phyloP scores from a whole-genome alignment of 2,329 filamentous ascomycete species.

The Microsporum canis region DNA sequence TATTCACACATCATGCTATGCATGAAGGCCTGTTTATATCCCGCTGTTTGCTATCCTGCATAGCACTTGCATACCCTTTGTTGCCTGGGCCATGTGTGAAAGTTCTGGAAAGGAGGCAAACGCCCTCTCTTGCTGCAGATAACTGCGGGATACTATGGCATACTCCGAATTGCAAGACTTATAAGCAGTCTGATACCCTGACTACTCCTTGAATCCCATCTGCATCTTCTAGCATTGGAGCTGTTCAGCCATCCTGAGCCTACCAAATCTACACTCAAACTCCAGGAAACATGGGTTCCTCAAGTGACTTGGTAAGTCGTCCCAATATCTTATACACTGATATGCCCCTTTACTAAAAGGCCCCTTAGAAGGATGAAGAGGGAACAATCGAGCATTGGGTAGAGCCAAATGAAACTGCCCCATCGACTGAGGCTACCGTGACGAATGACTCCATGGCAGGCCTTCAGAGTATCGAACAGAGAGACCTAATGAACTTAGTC shows the following conservation, averaged over 20 bases:
- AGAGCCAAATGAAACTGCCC: background rate
- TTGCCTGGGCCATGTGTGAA: background rate
- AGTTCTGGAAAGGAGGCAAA: background rate
- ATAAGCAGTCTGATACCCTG: background rate
- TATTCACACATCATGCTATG: too few relatives aligned
- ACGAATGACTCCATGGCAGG: background rate
- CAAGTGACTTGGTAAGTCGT: too few relatives aligned
- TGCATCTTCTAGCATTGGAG: too few relatives aligned
- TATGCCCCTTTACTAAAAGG: too few relatives aligned
- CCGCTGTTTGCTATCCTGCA: background rate
- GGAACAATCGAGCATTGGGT: background rate
- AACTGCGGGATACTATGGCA: background rate
- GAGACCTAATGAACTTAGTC: constrained; percentile 42
- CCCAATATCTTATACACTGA: too few relatives aligned
- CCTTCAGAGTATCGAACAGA: constrained; percentile 29
- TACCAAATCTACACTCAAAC: too few relatives aligned
- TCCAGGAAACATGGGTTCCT: too few relatives aligned
- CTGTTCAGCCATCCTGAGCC: too few relatives aligned
- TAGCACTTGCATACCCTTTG: background rate
- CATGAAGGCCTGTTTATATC: background rate
- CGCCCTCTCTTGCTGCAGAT: background rate
- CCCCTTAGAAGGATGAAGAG: background rate
- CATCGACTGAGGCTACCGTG: background rate
- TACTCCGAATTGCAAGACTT: background rate
- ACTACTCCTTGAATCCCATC: background rate